Evolutionary conservation across 108 stramenopile genomes (phyloP).

Genomic region (Nannochloropsis salina): DNA sequence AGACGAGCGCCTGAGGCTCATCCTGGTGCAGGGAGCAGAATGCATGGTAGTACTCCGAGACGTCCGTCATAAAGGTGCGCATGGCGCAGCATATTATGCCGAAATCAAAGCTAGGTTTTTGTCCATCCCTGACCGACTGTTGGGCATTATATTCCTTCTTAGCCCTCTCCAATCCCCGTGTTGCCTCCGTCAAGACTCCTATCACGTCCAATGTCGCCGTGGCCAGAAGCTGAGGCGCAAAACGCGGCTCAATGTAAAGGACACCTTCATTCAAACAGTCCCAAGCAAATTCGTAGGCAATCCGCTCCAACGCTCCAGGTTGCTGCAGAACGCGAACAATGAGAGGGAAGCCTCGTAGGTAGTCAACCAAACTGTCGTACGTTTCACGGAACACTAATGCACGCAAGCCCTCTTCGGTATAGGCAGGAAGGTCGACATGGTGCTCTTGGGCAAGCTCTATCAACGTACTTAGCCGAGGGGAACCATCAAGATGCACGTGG

Average conservation of each 20-base stretch:
- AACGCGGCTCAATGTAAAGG: slow-evolving; percentile 3
- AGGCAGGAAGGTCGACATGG: not conserved
- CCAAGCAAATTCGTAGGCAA: slow-evolving; percentile 21
- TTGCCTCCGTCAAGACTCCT: not conserved
- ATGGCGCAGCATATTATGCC: slow-evolving; percentile 23
- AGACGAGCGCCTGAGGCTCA: not conserved
- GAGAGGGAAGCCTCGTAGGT: not conserved
- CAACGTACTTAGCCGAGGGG: slow-evolving; percentile 5
- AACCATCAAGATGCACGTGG: slow-evolving; percentile 21
- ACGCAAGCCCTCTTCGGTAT: slow-evolving; percentile 1
- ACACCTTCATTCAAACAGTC: slow-evolving; percentile 18
- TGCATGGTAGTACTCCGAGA: slow-evolving; percentile 9
- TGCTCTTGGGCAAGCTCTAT: slow-evolving; percentile 13
- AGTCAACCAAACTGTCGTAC: slow-evolving; percentile 20
- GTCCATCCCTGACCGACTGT: not conserved
- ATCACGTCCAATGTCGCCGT: not conserved
- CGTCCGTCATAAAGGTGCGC: slow-evolving; percentile 14
- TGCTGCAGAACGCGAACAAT: slow-evolving; percentile 16
- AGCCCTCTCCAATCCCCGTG: not conserved
- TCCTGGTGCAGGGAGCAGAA: slow-evolving; percentile 6
- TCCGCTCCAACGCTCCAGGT: slow-evolving; percentile 15
- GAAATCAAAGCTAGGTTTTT: not conserved
- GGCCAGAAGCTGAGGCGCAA: slow-evolving; percentile 19
- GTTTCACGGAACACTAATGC: not conserved
- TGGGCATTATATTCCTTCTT: not conserved